Percentiles rank a stretch among this genome's conserved stretches.
These are phyloP conservation scores for Puccinia coronata DNA, from an alignment of 1,284 basidiomycete species.

Conservation along the genomic window DNA sequence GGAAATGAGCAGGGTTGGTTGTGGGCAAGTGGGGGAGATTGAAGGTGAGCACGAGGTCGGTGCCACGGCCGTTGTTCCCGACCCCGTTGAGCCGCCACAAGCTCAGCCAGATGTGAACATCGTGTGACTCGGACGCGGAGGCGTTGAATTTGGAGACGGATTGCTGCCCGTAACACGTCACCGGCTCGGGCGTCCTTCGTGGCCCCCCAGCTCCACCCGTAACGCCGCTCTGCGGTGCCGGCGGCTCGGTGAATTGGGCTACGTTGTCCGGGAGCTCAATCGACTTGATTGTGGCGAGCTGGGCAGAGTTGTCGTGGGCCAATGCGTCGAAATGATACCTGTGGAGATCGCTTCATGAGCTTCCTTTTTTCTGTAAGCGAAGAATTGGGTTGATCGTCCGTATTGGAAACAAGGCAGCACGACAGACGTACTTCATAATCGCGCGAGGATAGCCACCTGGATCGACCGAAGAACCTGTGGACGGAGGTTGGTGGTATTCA, in stretches of 20 bases:
- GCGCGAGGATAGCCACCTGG: constrained; percentile 48
- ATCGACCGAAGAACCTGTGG: constrained; percentile 56
- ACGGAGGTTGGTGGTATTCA: constrained; percentile 63
- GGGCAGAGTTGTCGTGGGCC: constrained; percentile 83
- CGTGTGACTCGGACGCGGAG: constrained; percentile 62
- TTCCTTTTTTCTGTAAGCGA: background rate
- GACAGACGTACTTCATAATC: background rate
- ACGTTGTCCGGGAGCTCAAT: constrained; percentile 53
- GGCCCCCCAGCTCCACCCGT: constrained; percentile 26
- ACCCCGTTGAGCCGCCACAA: constrained; percentile 69
- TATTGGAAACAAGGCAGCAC: too few species aligned
- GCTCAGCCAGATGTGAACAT: constrained; percentile 74
- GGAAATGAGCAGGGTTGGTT: constrained; percentile 59
- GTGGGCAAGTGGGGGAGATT: constrained; percentile 68
- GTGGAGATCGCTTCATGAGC: constrained; percentile 23
- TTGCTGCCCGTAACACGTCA: constrained; percentile 71
- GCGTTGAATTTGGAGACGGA: constrained; percentile 75
- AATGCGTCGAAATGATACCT: constrained; percentile 90
- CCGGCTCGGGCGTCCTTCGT: constrained; percentile 64
- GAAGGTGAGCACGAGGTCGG: constrained; percentile 77
- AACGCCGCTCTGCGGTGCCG: constrained; percentile 14
- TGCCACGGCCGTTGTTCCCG: constrained; percentile 62
- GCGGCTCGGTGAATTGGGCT: constrained; percentile 41
- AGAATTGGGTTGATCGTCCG: too few species aligned
- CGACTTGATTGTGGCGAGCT: constrained; percentile 63